Evolutionary conservation across 2,329 filamentous ascomycete genomes (phyloP), one percentile per base, ranked within the genome.

Genomic region (Neofusicoccum parvum): DNA sequence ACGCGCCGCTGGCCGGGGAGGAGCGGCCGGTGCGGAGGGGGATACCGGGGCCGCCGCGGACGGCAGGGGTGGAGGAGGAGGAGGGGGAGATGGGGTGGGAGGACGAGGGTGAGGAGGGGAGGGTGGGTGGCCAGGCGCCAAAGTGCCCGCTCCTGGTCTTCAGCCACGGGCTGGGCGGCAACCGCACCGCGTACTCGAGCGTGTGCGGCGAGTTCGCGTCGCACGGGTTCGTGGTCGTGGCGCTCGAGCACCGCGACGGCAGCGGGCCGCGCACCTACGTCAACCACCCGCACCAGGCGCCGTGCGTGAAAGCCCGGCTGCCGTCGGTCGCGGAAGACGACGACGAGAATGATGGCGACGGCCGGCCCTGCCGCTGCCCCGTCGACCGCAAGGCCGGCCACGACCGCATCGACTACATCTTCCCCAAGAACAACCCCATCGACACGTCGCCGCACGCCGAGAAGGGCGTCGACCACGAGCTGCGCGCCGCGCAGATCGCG

Each of bases 181-280:
- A 86, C 1, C 78, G 87, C 53, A 89, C 87, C 2, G 85, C 83
- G 68, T 89, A 88, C 70, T 88, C 85, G 17, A 82, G 83, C 15
- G 79, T 90, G 1, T 90, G 87, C 69, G 86, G 87, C 7, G 87
- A 90, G 49, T 85, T 90, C 68, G 88, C 87, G 0, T 88, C 86
- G 71, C 87, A 88, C 69, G 87, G 88, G 0, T 88, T 90, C 69
- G 79, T 90, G 0, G 87, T 90, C 0, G 83, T 87, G 39, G 86
- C 87, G 0, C 71, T 90, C 27, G 88, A 91, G 74, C 88, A 90
- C 72, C 77, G 88, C 34, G 88, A 90, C 72, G 88, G 88, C 0
- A 87, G 85, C 64, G 87, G 86, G 3, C 86, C 88, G 3, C 78
- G 87, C 54, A 86, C 85, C 0, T 86, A 85, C 66, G 81, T 90